phyloP scores from a whole-genome alignment of 805 yeast species.

The Candida succiphila region DNA sequence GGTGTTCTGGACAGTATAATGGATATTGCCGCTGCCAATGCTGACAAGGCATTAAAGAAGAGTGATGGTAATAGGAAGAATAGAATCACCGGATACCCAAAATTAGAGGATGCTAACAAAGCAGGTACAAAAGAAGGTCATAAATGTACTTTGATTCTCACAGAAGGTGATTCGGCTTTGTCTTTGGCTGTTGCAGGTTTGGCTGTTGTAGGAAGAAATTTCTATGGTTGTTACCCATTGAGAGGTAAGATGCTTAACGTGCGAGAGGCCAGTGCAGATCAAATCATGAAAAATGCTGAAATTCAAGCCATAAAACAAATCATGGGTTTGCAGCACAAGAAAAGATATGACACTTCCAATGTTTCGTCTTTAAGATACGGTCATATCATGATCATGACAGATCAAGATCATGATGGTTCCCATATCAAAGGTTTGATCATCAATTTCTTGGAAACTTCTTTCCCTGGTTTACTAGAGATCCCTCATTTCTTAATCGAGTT shows the following conservation, averaged over 20 bases:
- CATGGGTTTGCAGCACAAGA: constrained; percentile 91
- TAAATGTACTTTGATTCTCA: constrained; percentile 84
- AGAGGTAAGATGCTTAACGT: constrained; percentile 94
- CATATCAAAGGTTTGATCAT: constrained; percentile 94
- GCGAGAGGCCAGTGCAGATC: constrained; percentile 95
- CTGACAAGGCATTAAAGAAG: constrained; percentile 76
- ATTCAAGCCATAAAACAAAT: constrained; percentile 93
- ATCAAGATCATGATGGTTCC: constrained; percentile 99
- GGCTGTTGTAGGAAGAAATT: constrained; percentile 91
- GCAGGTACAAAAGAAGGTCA: constrained; percentile 93
- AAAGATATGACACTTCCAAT: constrained; percentile 53
- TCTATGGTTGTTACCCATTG: constrained; percentile 89
- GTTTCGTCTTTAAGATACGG: constrained; percentile 80
- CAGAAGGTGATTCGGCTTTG: constrained; percentile 96
- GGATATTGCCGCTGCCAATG: constrained; percentile 81
- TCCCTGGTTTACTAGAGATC: constrained; percentile 83
- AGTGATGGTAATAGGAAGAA: constrained; percentile 80
- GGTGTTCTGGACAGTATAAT: constrained; percentile 63
- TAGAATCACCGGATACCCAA: constrained; percentile 81
- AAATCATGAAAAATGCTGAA: constrained; percentile 84
- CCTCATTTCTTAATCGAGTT: constrained; percentile 92
- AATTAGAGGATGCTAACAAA: constrained; percentile 89
- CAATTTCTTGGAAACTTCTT: constrained; percentile 85
- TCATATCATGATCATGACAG: constrained; percentile 97
- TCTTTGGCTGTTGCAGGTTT: constrained; percentile 89